These are phyloP conservation scores for Zelopaecilomyces penicillatus DNA, from an alignment of 2,329 filamentous ascomycete genomes.

Conservation along the genomic window DNA sequence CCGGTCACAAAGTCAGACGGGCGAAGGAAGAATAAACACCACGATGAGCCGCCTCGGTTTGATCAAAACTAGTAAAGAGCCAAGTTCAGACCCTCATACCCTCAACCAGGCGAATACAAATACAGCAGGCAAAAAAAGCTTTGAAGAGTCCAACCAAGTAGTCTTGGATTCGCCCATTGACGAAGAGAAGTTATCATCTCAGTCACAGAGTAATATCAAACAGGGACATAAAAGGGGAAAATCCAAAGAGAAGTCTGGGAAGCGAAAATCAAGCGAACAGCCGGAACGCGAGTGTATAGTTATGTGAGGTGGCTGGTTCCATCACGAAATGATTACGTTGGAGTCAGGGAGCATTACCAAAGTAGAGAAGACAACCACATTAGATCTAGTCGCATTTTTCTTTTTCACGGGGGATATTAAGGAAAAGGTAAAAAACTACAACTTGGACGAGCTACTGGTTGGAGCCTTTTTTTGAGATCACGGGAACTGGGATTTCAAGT, in stretches of 20 bases:
- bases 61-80: constrained; percentile 44
- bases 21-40: constrained; percentile 49
- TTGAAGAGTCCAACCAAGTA: constrained; percentile 2
- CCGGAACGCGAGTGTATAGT: constrained; percentile 40
- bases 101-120: constrained; percentile 18
- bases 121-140: constrained; percentile 14
- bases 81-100: constrained; percentile 16
- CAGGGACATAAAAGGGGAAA: constrained; percentile 28
- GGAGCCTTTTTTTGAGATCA: no score
- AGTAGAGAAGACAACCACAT: no score
- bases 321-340: no score
- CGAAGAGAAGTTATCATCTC: constrained; percentile 9
- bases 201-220: constrained; percentile 17
- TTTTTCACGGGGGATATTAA: no score
- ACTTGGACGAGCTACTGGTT: no score
- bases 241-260: constrained; percentile 30
- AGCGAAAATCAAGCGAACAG: constrained; percentile 27
- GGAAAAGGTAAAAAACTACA: no score
- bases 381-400: no score
- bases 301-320: constrained; percentile 28
- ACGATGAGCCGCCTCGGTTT: constrained; percentile 49
- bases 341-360: no score
- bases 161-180: constrained; percentile 15
- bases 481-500: no score
- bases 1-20: constrained; percentile 49